These are phyloP conservation scores for Fagopyrum esculentum DNA, from an alignment of 148 eudicot genomes.

Conservation along the genomic window DNA sequence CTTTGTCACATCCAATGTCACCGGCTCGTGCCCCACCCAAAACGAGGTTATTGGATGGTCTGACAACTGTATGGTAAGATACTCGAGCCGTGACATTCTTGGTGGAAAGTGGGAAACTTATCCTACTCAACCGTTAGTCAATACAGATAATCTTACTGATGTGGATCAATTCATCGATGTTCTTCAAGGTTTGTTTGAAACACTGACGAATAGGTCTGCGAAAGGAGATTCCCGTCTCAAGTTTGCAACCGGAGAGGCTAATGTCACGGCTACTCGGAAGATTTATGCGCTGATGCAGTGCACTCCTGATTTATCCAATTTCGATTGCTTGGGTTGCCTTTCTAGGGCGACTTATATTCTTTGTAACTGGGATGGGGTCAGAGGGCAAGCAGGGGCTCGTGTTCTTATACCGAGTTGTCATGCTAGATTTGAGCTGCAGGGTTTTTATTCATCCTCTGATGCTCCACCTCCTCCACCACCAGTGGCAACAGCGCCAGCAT, in stretches of 20 bases:
- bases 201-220: background rate
- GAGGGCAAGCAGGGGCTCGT: background rate
- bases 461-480: background rate
- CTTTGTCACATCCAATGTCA: background rate
- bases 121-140: background rate
- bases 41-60: constrained; percentile 18
- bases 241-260: constrained; percentile 19
- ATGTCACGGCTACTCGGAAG: background rate
- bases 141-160: background rate
- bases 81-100: constrained; percentile 6
- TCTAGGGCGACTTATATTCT: background rate
- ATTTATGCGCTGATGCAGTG: constrained; percentile 25
- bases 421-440: background rate
- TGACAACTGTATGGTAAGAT: constrained; percentile 15
- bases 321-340: constrained; percentile 22
- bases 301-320: constrained; percentile 15
- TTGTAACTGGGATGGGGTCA: background rate
- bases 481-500: background rate
- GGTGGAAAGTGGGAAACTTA: background rate
- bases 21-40: constrained; percentile 15
- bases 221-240: constrained; percentile 20
- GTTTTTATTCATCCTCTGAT: background rate
- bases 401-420: background rate
- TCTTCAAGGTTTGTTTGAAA: background rate
- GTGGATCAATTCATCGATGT: background rate